Conservation (phyloP, 1,284 basidiomycete species). For the Meripilus lineatus region DNA sequence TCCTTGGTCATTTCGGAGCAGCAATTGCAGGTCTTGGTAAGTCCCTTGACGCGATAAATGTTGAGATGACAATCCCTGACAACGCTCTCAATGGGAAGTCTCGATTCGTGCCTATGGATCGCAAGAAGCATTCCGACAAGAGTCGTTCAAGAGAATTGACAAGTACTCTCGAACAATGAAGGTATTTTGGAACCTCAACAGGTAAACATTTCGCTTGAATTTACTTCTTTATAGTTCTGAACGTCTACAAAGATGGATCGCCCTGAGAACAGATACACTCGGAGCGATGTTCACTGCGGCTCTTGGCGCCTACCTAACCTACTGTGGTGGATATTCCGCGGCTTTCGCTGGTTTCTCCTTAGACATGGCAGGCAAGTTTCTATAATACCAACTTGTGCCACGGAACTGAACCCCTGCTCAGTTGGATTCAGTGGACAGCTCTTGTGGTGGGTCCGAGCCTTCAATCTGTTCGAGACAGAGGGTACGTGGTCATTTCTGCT, state of each 20-base stretch:
- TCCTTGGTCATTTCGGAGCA: slow-evolving; percentile 64
- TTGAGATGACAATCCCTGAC: neutral
- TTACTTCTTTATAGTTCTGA: slow-evolving; percentile 23
- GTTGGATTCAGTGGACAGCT: slow-evolving; percentile 52
- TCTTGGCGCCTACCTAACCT: slow-evolving; percentile 51
- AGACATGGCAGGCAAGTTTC: slow-evolving; percentile 38
- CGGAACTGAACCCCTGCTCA: slow-evolving; percentile 12
- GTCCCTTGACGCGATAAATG: slow-evolving; percentile 18
- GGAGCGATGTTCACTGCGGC: slow-evolving; percentile 48
- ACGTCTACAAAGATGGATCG: slow-evolving; percentile 23
- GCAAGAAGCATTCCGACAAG: slow-evolving; percentile 37
- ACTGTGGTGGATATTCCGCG: slow-evolving; percentile 35
- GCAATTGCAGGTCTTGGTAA: slow-evolving; percentile 59
- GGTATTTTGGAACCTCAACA: slow-evolving; percentile 47
- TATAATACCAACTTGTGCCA: neutral
- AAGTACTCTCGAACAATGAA: slow-evolving; percentile 38
- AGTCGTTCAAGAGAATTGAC: slow-evolving; percentile 41
- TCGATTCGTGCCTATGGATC: slow-evolving; percentile 56
- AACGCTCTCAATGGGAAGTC: slow-evolving; percentile 26
- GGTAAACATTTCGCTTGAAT: slow-evolving; percentile 26
- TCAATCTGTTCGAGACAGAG: slow-evolving; percentile 29
- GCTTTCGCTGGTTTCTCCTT: slow-evolving; percentile 48
- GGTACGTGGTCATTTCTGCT: neutral
- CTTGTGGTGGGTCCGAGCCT: slow-evolving; percentile 45
- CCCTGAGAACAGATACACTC: slow-evolving; percentile 36